Evolutionary conservation across 2,329 filamentous ascomycete genomes (phyloP), one percentile per base, ranked within the genome.

Genomic region (Nakataea oryzae): DNA sequence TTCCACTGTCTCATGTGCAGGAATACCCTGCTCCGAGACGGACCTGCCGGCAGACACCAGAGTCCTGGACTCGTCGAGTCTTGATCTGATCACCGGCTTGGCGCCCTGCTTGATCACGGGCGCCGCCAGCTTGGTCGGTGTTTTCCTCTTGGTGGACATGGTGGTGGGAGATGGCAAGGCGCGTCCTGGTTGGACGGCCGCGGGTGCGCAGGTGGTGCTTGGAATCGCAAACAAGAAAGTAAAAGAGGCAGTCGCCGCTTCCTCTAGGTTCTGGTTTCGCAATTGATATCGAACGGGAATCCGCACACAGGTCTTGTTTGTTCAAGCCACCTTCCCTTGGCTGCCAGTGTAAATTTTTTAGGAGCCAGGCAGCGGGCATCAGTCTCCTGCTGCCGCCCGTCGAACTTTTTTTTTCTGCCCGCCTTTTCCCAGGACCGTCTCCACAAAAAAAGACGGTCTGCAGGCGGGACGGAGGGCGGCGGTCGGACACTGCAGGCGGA

Each of bases 141-240:
- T 76, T 79, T 86, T 87, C 71, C 84, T 78, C 74, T 85, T 87
- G 57, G 83, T 81, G 64, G 84, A 83, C 80, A 86, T 85, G 64
- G 64, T 66, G 29, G 24, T 17, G 24, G 11, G 11, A 30, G 41
- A 24, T 2, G 9, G 21, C 17, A 50, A 50, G 21, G 41, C 41
- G 21, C 41, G 41, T 50, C 41, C 21, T 50, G 8, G 5, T n/a
- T n/a, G 41, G 41, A 50, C 41, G 41, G 41, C 41, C 41, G 41
- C 24, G 21, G 21, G 41, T 5, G 34, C 24, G 41, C 59, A 61
- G 47, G 59, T 32, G 32, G n/a, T 26, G 34, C n/a, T 50, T n/a
- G 30, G 17, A 8, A 50, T 50, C 11, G 27, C 3, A 27, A 60
- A 17, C 41, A 60, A 41, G 21, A 30, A 27, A 12, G n/a, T 17